These are phyloP conservation scores for Epichloe sibirici DNA, from an alignment of 2,329 filamentous ascomycete species.

Conservation along the genomic window DNA sequence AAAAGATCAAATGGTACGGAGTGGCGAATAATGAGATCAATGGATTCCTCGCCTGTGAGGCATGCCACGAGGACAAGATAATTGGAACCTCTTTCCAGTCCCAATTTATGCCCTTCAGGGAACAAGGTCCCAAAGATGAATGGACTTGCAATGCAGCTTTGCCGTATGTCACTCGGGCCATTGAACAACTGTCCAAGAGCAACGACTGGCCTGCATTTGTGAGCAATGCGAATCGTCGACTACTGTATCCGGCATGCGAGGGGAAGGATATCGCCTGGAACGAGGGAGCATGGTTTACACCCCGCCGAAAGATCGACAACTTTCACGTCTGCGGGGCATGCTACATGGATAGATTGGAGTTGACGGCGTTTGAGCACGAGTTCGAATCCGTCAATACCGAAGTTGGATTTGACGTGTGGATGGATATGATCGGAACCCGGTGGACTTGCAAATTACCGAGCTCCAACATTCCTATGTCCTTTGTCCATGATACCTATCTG, in stretches of 20 bases:
- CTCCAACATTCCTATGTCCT: constrained; percentile 11
- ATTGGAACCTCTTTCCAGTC: constrained; percentile 16
- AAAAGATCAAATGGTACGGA: constrained; percentile 21
- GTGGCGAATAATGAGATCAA: constrained; percentile 17
- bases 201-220: constrained; percentile 22
- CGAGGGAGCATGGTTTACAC: constrained; percentile 16
- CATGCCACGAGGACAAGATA: constrained; percentile 25
- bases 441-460: constrained; percentile 16
- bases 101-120: constrained; percentile 14
- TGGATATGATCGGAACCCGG: constrained; percentile 11
- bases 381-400: constrained; percentile 14
- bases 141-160: constrained; percentile 23
- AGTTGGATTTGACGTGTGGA: constrained; percentile 12
- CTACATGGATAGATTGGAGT: constrained; percentile 21
- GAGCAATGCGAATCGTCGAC: constrained; percentile 10
- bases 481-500: constrained; percentile 16
- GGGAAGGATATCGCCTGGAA: constrained; percentile 13
- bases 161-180: constrained; percentile 12
- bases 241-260: constrained; percentile 17
- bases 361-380: constrained; percentile 16
- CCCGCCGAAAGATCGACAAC: constrained; percentile 13
- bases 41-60: constrained; percentile 24
- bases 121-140: constrained; percentile 15
- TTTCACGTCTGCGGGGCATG: constrained; percentile 23
- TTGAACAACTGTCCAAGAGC: constrained; percentile 9